Conservation (phyloP, 305 asterid genomes). For the Fraxinus paxiana region DNA sequence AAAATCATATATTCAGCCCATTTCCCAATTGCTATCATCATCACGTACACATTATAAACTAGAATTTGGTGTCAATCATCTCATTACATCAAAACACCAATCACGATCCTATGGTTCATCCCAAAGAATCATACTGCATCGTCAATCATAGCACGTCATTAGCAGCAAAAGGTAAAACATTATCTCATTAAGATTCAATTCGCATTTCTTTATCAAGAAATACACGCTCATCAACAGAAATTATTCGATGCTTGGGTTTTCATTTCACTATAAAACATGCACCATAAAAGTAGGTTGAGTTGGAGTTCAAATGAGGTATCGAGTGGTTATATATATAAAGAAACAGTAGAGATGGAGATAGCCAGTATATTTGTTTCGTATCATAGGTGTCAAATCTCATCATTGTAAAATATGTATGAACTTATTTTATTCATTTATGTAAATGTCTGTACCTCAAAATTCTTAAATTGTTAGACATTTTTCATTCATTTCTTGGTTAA, state of each 20-base stretch:
- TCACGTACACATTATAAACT: background rate
- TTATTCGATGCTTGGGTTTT: background rate
- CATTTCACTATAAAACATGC: background rate
- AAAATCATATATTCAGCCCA: background rate
- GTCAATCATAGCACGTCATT: background rate
- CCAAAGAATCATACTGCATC: background rate
- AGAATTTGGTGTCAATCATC: background rate
- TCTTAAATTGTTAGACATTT: background rate
- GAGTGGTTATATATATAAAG: background rate
- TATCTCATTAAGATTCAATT: background rate
- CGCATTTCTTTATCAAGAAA: background rate
- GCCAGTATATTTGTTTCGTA: constrained; percentile 3
- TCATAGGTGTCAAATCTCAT: background rate
- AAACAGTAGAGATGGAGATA: constrained; percentile 15
- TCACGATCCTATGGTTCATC: background rate
- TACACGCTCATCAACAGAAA: background rate
- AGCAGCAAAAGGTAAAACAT: background rate
- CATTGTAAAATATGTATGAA: background rate
- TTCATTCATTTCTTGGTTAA: background rate
- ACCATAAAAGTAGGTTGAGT: background rate
- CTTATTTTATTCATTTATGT: background rate
- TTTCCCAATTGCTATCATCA: background rate
- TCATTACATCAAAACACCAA: background rate
- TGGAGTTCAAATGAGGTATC: constrained; percentile 9
- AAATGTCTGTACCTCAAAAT: background rate